Percentiles rank a stretch among this genome's conserved stretches.
These are phyloP conservation scores for Hanseniaspora mollemarum DNA, from an alignment of 805 yeast genomes.

Conservation along the genomic window DNA sequence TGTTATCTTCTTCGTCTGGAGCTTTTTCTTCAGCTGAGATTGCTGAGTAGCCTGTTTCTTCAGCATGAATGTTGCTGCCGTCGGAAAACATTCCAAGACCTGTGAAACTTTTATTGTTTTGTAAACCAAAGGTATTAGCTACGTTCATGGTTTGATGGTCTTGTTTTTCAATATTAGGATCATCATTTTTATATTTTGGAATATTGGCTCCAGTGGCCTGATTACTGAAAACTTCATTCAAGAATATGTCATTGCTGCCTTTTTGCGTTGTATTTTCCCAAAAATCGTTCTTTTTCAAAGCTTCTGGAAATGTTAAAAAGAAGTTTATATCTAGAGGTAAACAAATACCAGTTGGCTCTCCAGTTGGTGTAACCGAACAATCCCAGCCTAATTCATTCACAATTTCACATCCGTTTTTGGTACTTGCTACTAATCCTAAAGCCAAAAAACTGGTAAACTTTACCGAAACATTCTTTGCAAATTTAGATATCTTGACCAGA, in stretches of 20 bases:
- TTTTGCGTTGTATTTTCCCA: not conserved
- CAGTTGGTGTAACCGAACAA: constrained; percentile 36
- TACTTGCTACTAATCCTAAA: constrained; percentile 60
- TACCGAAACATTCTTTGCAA: constrained; percentile 45
- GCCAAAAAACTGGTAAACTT: constrained; percentile 69
- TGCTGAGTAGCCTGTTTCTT: not conserved
- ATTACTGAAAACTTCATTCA: not conserved
- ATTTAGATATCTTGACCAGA: constrained; percentile 40
- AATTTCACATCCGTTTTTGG: constrained; percentile 71
- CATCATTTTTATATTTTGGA: not conserved
- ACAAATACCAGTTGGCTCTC: constrained; percentile 35
- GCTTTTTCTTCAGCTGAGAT: not conserved
- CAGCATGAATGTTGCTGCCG: not conserved
- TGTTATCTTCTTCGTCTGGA: not conserved
- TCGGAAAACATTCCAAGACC: not conserved
- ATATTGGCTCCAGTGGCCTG: not conserved
- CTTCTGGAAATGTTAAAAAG: constrained; percentile 24
- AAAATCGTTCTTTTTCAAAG: not conserved
- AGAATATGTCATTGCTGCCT: not conserved
- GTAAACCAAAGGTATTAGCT: too few relatives aligned
- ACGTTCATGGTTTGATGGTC: too few relatives aligned
- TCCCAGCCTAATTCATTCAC: constrained; percentile 74
- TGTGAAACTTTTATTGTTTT: not conserved
- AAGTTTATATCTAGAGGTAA: constrained; percentile 31
- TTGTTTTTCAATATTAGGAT: too few relatives aligned